Base-by-base conservation (phyloP, 2,329 filamentous ascomycete species). In the Penicillium sclerotigenum region DNA sequence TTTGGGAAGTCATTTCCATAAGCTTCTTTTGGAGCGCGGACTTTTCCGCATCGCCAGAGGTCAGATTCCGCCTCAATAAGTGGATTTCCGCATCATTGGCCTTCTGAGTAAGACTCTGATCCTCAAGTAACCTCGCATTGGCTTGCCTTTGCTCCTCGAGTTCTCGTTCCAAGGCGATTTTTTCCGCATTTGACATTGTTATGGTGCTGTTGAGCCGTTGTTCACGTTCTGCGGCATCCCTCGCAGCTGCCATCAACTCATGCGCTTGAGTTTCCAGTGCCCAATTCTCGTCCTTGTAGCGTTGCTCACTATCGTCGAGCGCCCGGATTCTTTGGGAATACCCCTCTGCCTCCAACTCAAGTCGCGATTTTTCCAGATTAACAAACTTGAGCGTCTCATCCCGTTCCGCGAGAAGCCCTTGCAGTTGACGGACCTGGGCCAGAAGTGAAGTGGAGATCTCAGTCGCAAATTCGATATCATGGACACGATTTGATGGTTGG, bases 211-310 rank as follows among this genome's bases (percentile, higher is more conserved):
- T 86, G 38, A 97, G 81, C 71, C 89, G 89, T 73, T 91, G 89
- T 73, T 97, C 91, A 58, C 88, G 88, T 68, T 94, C 91, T 14
- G 86, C 80, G 1, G 89, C 83, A 45, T 96, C 90, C 69, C 87
- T 90, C 60, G 88, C 83, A 16, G 84, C 81, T 8, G 87, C 83
- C 50, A 89, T 82, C 40, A 93, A 80, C 60, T 97, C 92, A 67
- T 96, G 94, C 22, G 95, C 83, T 66, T 91, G 90, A 0, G 92
- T 96, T 74, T 99, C 94, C 36, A 99, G 82, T 60, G 89, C 93
- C 94, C 94, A 99, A 72, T 97, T 99, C 74, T 97, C 94, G 69
- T 99, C 94, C 76, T 97, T 97, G 78, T 96, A 96, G 50, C 90
- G 87, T 68, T 95, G 89, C 73, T 99, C 94, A 71, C 89, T 96